Conservation (phyloP, 352 stramenopile genomes). For the Phytophthora multivora region DNA sequence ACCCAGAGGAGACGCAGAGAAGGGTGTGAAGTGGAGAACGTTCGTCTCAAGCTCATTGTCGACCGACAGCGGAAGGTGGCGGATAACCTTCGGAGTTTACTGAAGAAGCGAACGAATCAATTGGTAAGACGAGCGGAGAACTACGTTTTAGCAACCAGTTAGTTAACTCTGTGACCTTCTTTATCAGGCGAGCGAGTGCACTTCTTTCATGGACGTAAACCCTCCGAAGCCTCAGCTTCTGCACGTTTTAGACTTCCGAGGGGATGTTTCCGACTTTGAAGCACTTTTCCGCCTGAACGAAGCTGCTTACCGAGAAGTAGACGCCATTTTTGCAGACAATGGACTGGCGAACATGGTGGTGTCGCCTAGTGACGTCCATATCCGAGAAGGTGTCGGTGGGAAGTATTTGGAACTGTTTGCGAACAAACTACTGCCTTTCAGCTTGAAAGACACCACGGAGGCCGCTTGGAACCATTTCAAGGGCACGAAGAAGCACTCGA, state of each 20-base stretch:
- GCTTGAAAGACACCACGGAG: slow-evolving; percentile 14
- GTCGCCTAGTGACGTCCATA: slow-evolving; percentile 25
- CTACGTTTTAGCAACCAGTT: not conserved
- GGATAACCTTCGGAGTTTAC: slow-evolving; percentile 36
- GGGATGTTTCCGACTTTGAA: slow-evolving; percentile 26
- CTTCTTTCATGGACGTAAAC: slow-evolving; percentile 11
- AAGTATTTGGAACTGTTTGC: slow-evolving; percentile 34
- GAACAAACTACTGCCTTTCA: slow-evolving; percentile 33
- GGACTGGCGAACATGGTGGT: slow-evolving; percentile 19
- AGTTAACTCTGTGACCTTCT: not conserved
- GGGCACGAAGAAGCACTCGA: slow-evolving; percentile 31
- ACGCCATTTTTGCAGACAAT: slow-evolving; percentile 31
- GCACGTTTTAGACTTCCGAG: slow-evolving; percentile 15
- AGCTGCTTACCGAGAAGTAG: slow-evolving; percentile 21
- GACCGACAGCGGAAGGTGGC: slow-evolving; percentile 47
- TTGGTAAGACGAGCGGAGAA: slow-evolving; percentile 4
- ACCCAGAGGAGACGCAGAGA: slow-evolving; percentile 19
- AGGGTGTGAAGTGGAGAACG: slow-evolving; percentile 35
- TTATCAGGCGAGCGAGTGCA: slow-evolving; percentile 17
- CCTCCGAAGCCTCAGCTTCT: slow-evolving; percentile 8
- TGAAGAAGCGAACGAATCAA: slow-evolving; percentile 31
- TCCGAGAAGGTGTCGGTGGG: slow-evolving; percentile 22
- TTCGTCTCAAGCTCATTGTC: slow-evolving; percentile 36
- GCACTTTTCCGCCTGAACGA: slow-evolving; percentile 22
- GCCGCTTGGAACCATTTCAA: slow-evolving; percentile 37